These are phyloP conservation scores for Solanum chiquidenum DNA, from an alignment of 257 asterid species.

Conservation along the genomic window DNA sequence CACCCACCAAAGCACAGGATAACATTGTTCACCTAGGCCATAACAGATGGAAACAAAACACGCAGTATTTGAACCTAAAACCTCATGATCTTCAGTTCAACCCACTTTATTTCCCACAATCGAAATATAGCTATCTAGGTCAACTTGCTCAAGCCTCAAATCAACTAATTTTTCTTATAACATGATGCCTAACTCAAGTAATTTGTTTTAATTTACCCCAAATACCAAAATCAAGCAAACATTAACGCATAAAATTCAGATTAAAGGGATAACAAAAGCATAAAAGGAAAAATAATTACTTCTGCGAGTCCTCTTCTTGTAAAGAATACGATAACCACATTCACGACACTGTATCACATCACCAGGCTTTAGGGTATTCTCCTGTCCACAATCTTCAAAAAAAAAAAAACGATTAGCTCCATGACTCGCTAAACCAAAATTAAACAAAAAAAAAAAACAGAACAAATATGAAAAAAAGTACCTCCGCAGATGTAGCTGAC, in stretches of 20 bases:
- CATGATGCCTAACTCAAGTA: background rate
- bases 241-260: background rate
- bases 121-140: background rate
- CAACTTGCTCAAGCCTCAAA: background rate
- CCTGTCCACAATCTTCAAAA: slow-evolving; percentile 73
- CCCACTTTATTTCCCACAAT: background rate
- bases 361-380: slow-evolving; percentile 66
- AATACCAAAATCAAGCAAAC: background rate
- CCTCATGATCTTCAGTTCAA: background rate
- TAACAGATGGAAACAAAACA: background rate
- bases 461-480: background rate
- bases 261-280: background rate
- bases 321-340: slow-evolving; percentile 81
- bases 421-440: background rate
- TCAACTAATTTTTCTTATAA: background rate
- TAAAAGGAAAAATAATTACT: slow-evolving; percentile 17
- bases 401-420: background rate
- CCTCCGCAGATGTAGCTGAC: slow-evolving; percentile 72
- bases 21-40: background rate
- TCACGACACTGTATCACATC: slow-evolving; percentile 90
- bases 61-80: background rate
- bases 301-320: slow-evolving; percentile 91
- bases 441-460: background rate
- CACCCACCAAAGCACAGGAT: background rate
- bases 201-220: background rate